These are phyloP conservation scores for Piper betle DNA, from an alignment of 164 flowering plant genomes.

Conservation along the genomic window DNA sequence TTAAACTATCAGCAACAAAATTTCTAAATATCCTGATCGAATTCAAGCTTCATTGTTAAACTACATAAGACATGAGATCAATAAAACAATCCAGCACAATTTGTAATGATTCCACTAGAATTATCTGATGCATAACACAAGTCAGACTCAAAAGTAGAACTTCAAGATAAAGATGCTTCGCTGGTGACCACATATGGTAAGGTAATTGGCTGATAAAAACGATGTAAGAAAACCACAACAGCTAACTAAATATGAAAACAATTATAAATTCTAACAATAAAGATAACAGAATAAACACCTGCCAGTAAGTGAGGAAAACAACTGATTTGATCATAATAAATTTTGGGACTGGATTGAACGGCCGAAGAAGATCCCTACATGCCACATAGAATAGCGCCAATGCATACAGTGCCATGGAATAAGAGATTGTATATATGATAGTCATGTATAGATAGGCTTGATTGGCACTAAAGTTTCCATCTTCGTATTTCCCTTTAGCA, in stretches of 20 bases:
- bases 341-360: slow-evolving; percentile 97
- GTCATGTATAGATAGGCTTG: slow-evolving; percentile 87
- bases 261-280: background rate
- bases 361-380: slow-evolving; percentile 88
- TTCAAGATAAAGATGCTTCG: no score
- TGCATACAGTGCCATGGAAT: slow-evolving; percentile 80
- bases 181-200: no score
- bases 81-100: no score
- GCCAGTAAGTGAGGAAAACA: slow-evolving; percentile 97
- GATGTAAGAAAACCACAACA: background rate
- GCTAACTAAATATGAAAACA: no score
- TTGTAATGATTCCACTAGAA: no score
- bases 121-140: no score
- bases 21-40: no score
- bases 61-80: no score
- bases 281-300: slow-evolving; percentile 31
- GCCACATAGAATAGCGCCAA: slow-evolving; percentile 90
- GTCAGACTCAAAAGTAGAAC: no score
- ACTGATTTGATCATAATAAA: slow-evolving; percentile 88
- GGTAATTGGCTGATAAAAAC: no score
- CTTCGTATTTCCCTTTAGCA: slow-evolving; percentile 87
- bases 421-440: slow-evolving; percentile 83
- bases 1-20: no score
- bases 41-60: no score
- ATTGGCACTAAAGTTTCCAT: slow-evolving; percentile 79